Evolutionary conservation across 495 filamentous ascomycete species (phyloP), one percentile per base, ranked within the genome.

Genomic region (Podospora fimiseda): DNA sequence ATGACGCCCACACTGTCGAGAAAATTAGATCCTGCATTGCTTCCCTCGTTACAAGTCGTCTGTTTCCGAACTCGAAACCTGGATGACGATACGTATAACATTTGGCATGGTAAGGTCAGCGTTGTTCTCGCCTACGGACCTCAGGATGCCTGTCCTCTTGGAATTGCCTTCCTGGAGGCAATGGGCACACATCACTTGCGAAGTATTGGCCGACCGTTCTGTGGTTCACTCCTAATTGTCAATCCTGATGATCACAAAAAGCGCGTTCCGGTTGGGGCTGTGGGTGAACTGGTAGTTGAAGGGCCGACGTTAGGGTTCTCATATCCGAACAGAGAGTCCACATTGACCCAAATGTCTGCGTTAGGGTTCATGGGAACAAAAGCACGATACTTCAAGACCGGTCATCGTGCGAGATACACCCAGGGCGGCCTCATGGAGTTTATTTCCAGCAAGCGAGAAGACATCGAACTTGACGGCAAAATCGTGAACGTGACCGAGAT

Each of bases 261-360:
- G 19, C 67, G 70, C 22, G 61, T 76, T 52, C 74, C 74, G 1
- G 59, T 76, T 14, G 74, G 74, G 0, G 72, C 74, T 0, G 57
- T 75, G 14, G 74, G 74, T 2, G 74, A 77, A 52, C 66, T 77
- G 1, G 69, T 76, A 1, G 68, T 77, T 18, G 71, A 74, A 37
- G 73, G 70, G 0, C 70, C 72, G 16, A 75, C 74, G 1, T 59
- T 77, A 11, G 70, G 70, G 4, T 58, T 60, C 20, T 50, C 61
- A 19, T 65, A 67, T 22, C 64, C 64, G 0, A 67, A 67, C 39
- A 40, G 64, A 15, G 64, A 67, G 45, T 67, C 64, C 2, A 65
- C 50, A 11, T 43, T 61, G 45, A 52, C 36, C 6, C 62, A 60
- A 0, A 51, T 63, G 58, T 51, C 64, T 6, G 60, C 64, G 5